Evolutionary conservation across 139 green algal genomes (phyloP), one percentile per base, ranked within the genome.

Genomic region (Haematococcus lacustris): DNA sequence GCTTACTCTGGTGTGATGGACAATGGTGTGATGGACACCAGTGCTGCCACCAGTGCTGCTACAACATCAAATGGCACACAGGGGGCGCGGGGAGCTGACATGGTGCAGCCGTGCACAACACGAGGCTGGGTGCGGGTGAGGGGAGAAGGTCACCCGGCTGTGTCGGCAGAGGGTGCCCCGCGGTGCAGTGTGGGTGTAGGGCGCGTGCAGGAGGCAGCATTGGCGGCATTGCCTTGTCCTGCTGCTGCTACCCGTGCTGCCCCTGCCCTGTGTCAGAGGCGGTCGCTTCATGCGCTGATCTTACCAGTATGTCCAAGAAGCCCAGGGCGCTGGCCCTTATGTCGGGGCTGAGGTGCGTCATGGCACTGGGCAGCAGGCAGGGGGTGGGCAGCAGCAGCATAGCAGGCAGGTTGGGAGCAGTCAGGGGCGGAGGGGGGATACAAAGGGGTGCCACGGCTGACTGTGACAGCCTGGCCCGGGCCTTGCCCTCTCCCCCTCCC

Each of bases 221-320:
- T 53, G 43, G 9, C 9, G 9, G 17, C 9, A 9, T 53, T 17
- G 17, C 9, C 43, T 28, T 17, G 43, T 17, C 9, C 43, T 28
- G 43, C 43, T 53, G 43, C 17, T 9, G 9, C 9, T 17, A 28
- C 43, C 43, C 17, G 17, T 53, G 9, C 43, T 53, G 17, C 17
- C 43, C 9, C 43, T 53, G 9, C 17, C 9, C 43, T 17, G 9
- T 53, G 17, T 53, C 43, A 53, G n/a, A n/a, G n/a, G n/a, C n/a
- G n/a, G n/a, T n/a, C n/a, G n/a, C 17, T 17, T 17, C 43, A 53
- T 17, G 17, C 9, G 9, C 9, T 53, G 26, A 25, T 71, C 76
- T 47, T 60, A 87, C 82, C 34, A 96, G 59, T n/a, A 88, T 38
- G 64, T 91, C 81, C 75, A 96, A 70, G 62, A 92, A 80, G 0